A percentile compares a stretch with the other conserved stretches of the same genome.
phyloP scores from a whole-genome alignment of 192 early-diverging fungal genomes.

The Phlyctochytrium bullatum region DNA sequence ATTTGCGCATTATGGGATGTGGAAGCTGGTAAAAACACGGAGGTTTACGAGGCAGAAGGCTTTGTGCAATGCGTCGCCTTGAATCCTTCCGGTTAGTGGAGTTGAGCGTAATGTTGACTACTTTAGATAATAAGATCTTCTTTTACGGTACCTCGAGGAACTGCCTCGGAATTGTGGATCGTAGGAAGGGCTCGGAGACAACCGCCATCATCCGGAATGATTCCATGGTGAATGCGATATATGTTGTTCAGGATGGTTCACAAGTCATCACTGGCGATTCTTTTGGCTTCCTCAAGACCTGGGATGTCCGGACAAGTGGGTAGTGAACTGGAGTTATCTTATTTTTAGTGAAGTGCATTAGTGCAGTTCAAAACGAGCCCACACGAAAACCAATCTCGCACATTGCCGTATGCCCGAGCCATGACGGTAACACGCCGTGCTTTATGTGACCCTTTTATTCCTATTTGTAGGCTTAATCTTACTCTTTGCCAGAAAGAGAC shows the following conservation, averaged over 20 bases:
- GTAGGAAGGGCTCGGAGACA: slow-evolving; percentile 37
- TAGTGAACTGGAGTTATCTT: slow-evolving; percentile 3
- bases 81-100: slow-evolving; percentile 60
- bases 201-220: slow-evolving; percentile 58
- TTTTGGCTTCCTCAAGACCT: slow-evolving; percentile 83
- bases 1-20: slow-evolving; percentile 81
- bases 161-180: slow-evolving; percentile 64
- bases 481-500: slow-evolving; percentile 30
- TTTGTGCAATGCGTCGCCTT: slow-evolving; percentile 85
- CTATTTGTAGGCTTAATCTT: neutral
- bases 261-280: slow-evolving; percentile 82
- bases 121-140: slow-evolving; percentile 69
- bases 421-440: slow-evolving; percentile 17
- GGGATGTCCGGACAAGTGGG: slow-evolving; percentile 79
- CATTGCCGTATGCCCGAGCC: slow-evolving; percentile 55
- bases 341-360: slow-evolving; percentile 53
- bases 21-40: slow-evolving; percentile 58
- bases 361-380: slow-evolving; percentile 59
- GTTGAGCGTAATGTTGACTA: neutral
- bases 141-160: slow-evolving; percentile 78
- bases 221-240: slow-evolving; percentile 78
- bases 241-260: slow-evolving; percentile 68
- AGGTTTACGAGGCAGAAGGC: slow-evolving; percentile 68
- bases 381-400: slow-evolving; percentile 77
- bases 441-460: neutral